phyloP scores from a whole-genome alignment of 768 basidiomycete genomes.

The Hericium rajendrae region DNA sequence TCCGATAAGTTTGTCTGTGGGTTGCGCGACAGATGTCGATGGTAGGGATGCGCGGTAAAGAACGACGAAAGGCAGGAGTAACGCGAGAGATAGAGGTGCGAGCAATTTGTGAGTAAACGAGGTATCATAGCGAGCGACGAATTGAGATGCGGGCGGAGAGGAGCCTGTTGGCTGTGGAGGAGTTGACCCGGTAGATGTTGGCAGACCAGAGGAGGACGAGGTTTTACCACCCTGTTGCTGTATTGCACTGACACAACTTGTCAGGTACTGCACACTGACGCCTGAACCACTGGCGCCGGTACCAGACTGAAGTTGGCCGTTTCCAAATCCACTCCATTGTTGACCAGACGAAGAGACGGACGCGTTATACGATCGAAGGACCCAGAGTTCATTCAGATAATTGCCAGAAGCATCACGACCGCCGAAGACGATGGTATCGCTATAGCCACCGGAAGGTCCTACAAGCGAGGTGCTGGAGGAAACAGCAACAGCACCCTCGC shows the following conservation, averaged over 20 bases:
- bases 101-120: constrained; percentile 38
- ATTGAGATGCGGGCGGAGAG: constrained; percentile 8
- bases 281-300: constrained; percentile 57
- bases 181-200: constrained; percentile 2
- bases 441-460: constrained; percentile 35
- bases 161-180: constrained; percentile 14
- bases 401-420: constrained; percentile 58
- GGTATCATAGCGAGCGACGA: constrained; percentile 24
- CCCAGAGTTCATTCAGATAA: constrained; percentile 69
- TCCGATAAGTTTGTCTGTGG: constrained; percentile 16
- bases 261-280: constrained; percentile 50
- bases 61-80: constrained; percentile 34
- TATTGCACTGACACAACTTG: constrained; percentile 44
- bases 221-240: background rate
- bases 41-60: constrained; percentile 33
- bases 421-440: constrained; percentile 74
- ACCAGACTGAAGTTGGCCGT: constrained; percentile 54
- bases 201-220: background rate
- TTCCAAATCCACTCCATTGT: constrained; percentile 56
- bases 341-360: constrained; percentile 42
- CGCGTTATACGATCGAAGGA: constrained; percentile 65
- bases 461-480: constrained; percentile 47
- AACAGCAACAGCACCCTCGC: constrained; percentile 61
- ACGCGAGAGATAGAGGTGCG: constrained; percentile 38
- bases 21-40: constrained; percentile 18